Conservation (phyloP, 208 protist genomes). For the Phytomonas serpens region DNA sequence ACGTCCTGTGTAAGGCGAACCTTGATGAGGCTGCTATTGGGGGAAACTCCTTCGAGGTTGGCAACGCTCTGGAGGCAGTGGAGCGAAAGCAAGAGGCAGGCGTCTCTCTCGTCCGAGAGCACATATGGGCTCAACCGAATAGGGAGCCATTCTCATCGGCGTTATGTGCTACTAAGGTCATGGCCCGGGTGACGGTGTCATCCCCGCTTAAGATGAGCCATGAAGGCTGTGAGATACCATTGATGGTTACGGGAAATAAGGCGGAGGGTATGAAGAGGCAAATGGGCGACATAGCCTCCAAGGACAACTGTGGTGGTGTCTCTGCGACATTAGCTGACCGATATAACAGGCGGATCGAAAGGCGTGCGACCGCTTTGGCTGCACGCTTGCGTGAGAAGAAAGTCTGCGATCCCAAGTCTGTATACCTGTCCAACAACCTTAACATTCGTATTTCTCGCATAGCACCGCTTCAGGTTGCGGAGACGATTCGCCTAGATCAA, state of each 20-base stretch:
- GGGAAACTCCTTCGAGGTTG: background rate
- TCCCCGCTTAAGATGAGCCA: background rate
- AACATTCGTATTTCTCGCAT: slow-evolving; percentile 53
- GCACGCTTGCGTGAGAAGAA: background rate
- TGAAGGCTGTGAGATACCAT: background rate
- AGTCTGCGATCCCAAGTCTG: slow-evolving; percentile 10
- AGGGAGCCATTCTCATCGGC: background rate
- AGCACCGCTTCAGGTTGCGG: slow-evolving; percentile 32
- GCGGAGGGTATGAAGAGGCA: background rate
- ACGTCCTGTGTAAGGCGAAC: slow-evolving; percentile 21
- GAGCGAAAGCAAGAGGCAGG: background rate
- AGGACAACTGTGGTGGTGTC: background rate
- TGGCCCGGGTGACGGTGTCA: background rate
- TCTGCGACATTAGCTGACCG: background rate
- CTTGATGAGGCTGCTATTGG: background rate
- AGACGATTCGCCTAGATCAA: slow-evolving; percentile 35
- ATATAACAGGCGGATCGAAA: background rate
- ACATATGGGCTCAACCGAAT: background rate
- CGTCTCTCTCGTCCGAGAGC: background rate
- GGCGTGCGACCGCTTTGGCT: background rate
- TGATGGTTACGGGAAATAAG: background rate
- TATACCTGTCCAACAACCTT: slow-evolving; percentile 46
- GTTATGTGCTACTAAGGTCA: background rate
- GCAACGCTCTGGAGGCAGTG: background rate
- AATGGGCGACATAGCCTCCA: background rate